Base-by-base conservation (phyloP, 768 basidiomycete species). In the Suillus lakei region DNA sequence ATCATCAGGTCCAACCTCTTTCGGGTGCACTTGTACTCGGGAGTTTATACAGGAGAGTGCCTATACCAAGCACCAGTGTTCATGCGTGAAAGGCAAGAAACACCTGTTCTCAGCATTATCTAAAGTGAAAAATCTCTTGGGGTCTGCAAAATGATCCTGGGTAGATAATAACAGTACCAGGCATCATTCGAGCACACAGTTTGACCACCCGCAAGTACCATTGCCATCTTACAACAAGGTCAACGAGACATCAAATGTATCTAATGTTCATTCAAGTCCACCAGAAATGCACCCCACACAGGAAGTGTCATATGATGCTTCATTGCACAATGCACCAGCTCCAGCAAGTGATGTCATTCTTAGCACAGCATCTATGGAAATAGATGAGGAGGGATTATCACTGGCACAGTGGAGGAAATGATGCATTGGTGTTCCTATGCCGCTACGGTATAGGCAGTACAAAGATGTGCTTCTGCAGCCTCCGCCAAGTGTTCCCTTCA, bases 381-480 rank as follows among this genome's bases (percentile, higher is more conserved):
- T 23, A 10, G 30, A 54, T 1, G 30, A 51, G 4, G n/a, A 46
- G 2, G 53, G 21, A 0, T 10, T 54, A 54, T 61, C 48, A 4
- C 15, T 65, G 9, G 64, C 48, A 0, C 32, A 61, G 30, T 13
- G 38, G 3, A 44, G 59, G 30, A 34, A 23, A 2, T 16, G 12
- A 18, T 3, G 59, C 10, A 16, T 21, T 21, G 51, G 38, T 1
- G 23, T 60, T 44, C 15, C 8, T 5, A 43, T 66, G 54, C 61
- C 61, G 2, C 7, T 5, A 13, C 43, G 15, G 2, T 66, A 54
- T 36, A 56, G 65, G 2, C 53, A 54, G 32, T 34, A 54, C 1
- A 10, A 54, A 0, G 54, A 66, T 16, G 12, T 62, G 1, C 30
- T 66, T 7, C 65, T 23, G 5, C 51, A 66, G 53, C 61, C 61